Evolutionary conservation across 805 yeast genomes (phyloP), one percentile per base, ranked within the genome.

Genomic region (Saccharomycopsis sp.): DNA sequence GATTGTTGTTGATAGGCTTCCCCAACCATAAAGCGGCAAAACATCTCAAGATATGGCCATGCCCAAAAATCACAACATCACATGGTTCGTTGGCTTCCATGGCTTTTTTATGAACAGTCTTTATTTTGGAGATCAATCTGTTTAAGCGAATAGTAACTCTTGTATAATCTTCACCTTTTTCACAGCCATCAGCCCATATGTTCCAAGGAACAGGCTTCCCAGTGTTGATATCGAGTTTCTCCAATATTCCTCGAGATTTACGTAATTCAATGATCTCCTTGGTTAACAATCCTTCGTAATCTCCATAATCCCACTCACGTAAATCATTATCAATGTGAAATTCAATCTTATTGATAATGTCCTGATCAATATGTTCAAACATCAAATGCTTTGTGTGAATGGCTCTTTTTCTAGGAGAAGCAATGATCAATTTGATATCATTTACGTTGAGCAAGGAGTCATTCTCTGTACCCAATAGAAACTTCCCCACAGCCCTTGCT

Each of bases 221-320:
- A 13, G 46, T 46, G 12, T 6, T 18, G 2, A 40, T 21, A 30
- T 46, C 40, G 21, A 46, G 22, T 15, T 49, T 46, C n/a, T 49
- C 53, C 12, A 48, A 50, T 30, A 82, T 60, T 0, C 92, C 94
- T 41, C 78, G 67, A 21, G 61, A 52, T 20, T 62, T 61, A 56
- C 95, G 73, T 50, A 75, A 59, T 10, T 65, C 72, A 33, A 69
- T 62, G 57, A 88, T 86, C 52, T 88, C 75, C 5, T 63, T 57
- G 2, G 95, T 81, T 43, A 69, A 56, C 50, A 77, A 59, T 4
- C 97, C 97, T 65, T 89, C 97, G 59, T 89, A 89, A 55, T 84
- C 92, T 51, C 97, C 97, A 54, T 89, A 89, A 50, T 85, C 94
- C 96, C 96, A 89, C 62, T 89, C 97, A 52, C 92, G 72, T 37